Evolutionary conservation across 495 filamentous ascomycete genomes (phyloP), one percentile per base, ranked within the genome.

Genomic region (Cercophora scortea): DNA sequence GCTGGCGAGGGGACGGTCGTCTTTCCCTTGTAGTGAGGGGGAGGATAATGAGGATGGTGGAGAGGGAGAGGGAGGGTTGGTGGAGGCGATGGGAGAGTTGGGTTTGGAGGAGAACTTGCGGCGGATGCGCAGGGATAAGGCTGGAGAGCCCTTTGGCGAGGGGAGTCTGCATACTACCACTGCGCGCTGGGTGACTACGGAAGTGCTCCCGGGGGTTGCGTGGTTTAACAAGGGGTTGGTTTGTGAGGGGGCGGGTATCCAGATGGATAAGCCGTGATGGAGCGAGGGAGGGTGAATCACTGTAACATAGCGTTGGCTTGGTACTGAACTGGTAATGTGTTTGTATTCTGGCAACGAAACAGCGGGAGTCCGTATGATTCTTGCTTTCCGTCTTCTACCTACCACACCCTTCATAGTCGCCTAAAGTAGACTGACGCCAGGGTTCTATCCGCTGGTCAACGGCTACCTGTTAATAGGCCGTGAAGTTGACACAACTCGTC

Each of bases 151-250:
- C 6, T 78, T 77, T 49, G 77, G 76, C 42, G 75, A 82, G 56
- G 84, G 81, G 46, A 81, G 78, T 50, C 67, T 78, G 51, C 89
- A 93, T 64, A 81, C 87, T 0, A 72, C 70, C 58, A 94, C 89
- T 5, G 88, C 85, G 6, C 71, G 84, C 53, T 94, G 88, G 89
- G 86, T 91, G 10, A 79, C 75, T 13, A 60, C 65, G 25, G 57
- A 79, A 60, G 51, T 84, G 19, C 53, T 85, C n/a, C 80, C 73
- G 6, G 45, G 60, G n/a, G 69, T 73, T 8, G 61, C 63, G 50
- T 86, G 77, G 69, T 76, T 65, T 49, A 78, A 83, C 59, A 70
- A 71, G 18, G 74, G 77, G 8, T 62, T 62, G 6, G 53, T 73
- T 2, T 81, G 79, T 59, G 68, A 81, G 47, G 80, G 82, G 3